phyloP scores from a whole-genome alignment of 495 filamentous ascomycete genomes.

The Penicillium canescens region DNA sequence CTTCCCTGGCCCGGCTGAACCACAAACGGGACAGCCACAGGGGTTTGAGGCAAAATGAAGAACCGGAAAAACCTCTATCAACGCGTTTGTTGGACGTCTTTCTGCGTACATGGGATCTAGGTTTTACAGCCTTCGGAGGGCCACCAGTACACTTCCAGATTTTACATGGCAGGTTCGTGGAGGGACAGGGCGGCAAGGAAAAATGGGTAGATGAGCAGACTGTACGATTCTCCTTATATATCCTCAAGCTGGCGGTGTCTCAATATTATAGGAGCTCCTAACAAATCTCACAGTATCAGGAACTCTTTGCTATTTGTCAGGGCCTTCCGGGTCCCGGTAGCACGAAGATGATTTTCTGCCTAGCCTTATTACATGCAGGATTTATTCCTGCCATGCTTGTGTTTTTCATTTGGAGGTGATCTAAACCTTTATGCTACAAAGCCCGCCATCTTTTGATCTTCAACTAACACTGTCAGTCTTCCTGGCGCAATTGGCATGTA shows the following conservation, averaged over 20 bases:
- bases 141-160: constrained; percentile 74
- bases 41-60: no score
- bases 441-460: no score
- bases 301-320: constrained; percentile 79
- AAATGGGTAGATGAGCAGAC: constrained; percentile 78
- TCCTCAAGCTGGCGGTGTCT: not conserved
- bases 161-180: constrained; percentile 64
- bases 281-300: constrained; percentile 61
- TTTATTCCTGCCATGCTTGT: constrained; percentile 60
- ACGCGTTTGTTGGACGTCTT: constrained; percentile 32
- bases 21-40: no score
- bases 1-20: no score
- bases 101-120: constrained; percentile 62
- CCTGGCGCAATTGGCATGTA: constrained; percentile 81
- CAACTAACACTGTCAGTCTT: constrained; percentile 41
- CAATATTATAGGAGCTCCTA: not conserved
- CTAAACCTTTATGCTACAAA: no score
- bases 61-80: no score
- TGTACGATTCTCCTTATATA: constrained; percentile 29
- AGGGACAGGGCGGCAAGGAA: constrained; percentile 42
- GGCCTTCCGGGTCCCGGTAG: constrained; percentile 73
- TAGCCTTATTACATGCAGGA: constrained; percentile 67
- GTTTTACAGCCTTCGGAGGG: constrained; percentile 71
- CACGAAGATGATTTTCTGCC: constrained; percentile 80
- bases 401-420: constrained; percentile 69